A percentile compares a stretch with the other conserved stretches of the same genome.
Conservation (phyloP, 768 basidiomycete species). For the Mycena filopes region DNA sequence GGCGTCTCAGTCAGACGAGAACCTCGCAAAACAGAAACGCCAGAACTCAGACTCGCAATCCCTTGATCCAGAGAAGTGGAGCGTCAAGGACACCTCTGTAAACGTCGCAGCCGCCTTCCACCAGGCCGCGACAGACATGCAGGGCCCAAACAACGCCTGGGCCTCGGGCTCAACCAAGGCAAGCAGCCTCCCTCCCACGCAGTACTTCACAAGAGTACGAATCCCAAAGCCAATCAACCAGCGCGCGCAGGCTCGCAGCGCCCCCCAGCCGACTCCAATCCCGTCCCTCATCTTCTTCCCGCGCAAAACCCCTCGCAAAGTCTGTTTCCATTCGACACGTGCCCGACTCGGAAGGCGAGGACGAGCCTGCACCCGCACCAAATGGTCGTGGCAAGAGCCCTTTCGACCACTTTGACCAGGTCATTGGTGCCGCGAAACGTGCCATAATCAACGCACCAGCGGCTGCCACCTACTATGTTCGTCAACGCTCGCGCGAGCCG, state of each 20-base stretch:
- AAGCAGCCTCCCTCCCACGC: constrained; percentile 62
- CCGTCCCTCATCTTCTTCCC: constrained; percentile 38
- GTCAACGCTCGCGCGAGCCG: constrained; percentile 69
- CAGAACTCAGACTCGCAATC: constrained; percentile 50
- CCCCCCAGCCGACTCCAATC: constrained; percentile 63
- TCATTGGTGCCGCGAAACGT: constrained; percentile 65
- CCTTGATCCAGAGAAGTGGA: constrained; percentile 77
- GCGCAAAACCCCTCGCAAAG: constrained; percentile 65
- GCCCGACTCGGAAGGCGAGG: constrained; percentile 77
- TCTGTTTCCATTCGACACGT: constrained; percentile 63
- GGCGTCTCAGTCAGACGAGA: constrained; percentile 35
- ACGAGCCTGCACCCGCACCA: constrained; percentile 45
- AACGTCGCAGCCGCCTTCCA: constrained; percentile 86
- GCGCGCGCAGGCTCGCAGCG: constrained; percentile 66
- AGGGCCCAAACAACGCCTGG: constrained; percentile 73
- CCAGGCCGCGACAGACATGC: constrained; percentile 71
- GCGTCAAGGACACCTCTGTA: constrained; percentile 85
- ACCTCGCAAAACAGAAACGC: constrained; percentile 54
- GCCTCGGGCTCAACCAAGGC: constrained; percentile 61
- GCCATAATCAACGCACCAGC: constrained; percentile 47
- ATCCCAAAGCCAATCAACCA: constrained; percentile 65
- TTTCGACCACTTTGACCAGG: constrained; percentile 62
- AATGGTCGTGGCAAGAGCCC: constrained; percentile 75
- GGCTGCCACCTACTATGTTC: constrained; percentile 73
- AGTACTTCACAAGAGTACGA: constrained; percentile 88